A percentile compares a stretch with the other conserved stretches of the same genome.
These are phyloP conservation scores for Zelonia costaricensis DNA, from an alignment of 208 protist genomes.

Conservation along the genomic window DNA sequence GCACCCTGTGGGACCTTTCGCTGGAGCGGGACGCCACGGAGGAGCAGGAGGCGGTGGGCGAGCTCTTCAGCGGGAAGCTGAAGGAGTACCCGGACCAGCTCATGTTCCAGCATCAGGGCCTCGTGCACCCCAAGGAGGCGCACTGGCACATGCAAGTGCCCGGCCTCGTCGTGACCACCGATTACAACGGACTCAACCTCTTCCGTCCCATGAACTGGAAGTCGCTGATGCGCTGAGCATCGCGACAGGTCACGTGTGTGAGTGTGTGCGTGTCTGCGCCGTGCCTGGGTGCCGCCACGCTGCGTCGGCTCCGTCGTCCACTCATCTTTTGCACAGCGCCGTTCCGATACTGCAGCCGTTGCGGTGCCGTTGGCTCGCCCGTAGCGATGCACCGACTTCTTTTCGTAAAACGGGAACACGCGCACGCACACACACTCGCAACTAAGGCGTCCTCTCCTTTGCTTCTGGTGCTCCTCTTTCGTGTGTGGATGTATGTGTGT, in stretches of 20 bases:
- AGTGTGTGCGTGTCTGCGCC: no score
- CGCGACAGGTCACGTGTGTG: no score
- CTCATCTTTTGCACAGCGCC: no score
- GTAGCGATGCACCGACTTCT: no score
- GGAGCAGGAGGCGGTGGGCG: conserved; percentile 79
- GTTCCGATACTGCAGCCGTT: no score
- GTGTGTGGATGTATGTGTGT: conserved; percentile 5
- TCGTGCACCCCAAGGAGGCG: conserved; percentile 97
- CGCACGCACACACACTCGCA: no score
- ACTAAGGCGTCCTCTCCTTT: background rate
- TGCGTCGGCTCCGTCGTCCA: no score
- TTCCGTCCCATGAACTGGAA: conserved; percentile 97
- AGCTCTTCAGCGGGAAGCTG: conserved; percentile 75
- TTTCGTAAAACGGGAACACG: no score
- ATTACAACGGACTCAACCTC: conserved; percentile 96
- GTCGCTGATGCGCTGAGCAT: conserved; percentile 86
- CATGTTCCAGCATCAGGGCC: conserved; percentile 98
- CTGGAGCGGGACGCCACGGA: conserved; percentile 96
- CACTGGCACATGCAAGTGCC: conserved; percentile 98
- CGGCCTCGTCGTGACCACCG: conserved; percentile 95
- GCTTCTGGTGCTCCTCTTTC: background rate
- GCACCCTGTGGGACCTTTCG: conserved; percentile 98
- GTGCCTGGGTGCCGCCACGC: no score
- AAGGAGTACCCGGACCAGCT: conserved; percentile 94
- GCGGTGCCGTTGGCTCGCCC: no score